These are phyloP conservation scores for Xylaria sp. DNA, from an alignment of 2,329 filamentous ascomycete genomes.

Conservation along the genomic window DNA sequence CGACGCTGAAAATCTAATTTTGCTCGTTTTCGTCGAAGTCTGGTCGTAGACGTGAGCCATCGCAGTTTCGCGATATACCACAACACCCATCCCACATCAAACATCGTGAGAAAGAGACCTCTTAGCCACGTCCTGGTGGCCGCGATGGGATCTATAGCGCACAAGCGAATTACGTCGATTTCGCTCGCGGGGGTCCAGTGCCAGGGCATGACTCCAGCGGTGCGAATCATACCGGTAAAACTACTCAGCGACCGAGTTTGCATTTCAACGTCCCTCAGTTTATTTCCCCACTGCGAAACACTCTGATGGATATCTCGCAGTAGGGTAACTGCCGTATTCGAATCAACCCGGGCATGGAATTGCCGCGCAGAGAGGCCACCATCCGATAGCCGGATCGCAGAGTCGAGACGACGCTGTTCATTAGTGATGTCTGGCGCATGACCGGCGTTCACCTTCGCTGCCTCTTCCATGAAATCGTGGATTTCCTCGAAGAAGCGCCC, in stretches of 20 bases:
- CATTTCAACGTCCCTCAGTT: conserved; percentile 15
- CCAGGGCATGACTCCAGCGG: conserved; percentile 33
- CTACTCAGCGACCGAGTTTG: conserved; percentile 14
- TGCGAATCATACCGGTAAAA: conserved; percentile 32
- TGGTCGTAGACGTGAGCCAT: not conserved
- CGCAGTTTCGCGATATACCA: conserved; percentile 17
- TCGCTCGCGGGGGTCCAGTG: conserved; percentile 37
- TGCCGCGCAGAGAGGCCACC: conserved; percentile 32
- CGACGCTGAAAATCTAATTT: conserved; percentile 3
- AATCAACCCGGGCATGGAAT: conserved; percentile 23
- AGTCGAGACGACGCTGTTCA: conserved; percentile 14
- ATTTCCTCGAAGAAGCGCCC: conserved; percentile 46
- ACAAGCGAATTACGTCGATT: conserved; percentile 29
- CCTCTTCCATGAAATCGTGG: conserved; percentile 38
- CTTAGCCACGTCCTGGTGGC: conserved; percentile 20
- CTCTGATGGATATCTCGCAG: conserved; percentile 17
- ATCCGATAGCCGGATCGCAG: conserved; percentile 31
- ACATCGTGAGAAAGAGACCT: conserved; percentile 14
- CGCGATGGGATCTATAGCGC: conserved; percentile 32
- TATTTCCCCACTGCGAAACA: conserved; percentile 18
- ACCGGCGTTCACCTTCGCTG: conserved; percentile 6
- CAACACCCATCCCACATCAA: conserved; percentile 17
- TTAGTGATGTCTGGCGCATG: conserved; percentile 12
- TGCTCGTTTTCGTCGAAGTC: conserved; percentile 4
- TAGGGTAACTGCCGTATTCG: conserved; percentile 1